Percentiles rank a stretch among this genome's conserved stretches.
Evolutionary conservation across 148 eudicot genomes (phyloP).

Genomic region (Rhododendron kiyosumense): DNA sequence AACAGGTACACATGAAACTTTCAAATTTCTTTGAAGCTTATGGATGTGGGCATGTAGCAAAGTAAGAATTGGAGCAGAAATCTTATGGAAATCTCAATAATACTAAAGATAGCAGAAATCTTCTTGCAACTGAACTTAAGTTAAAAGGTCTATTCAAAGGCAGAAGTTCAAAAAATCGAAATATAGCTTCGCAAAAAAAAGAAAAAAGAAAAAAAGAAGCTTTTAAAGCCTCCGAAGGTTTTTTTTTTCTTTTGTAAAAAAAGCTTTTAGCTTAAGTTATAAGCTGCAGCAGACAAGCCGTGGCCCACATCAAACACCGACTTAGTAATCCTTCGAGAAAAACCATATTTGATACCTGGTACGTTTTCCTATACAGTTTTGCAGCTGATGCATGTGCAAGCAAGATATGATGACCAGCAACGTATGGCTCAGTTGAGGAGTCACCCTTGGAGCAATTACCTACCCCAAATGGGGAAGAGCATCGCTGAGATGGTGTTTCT

Average conservation of each 20-base stretch:
- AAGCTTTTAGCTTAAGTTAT: neutral
- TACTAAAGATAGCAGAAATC: no score
- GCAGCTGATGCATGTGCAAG: slow-evolving; percentile 58
- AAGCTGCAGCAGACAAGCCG: neutral
- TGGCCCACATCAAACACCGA: no score
- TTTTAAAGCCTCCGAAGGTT: no score
- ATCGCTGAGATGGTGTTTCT: slow-evolving; percentile 29
- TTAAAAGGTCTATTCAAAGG: no score
- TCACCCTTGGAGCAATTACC: slow-evolving; percentile 34
- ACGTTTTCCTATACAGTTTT: slow-evolving; percentile 37
- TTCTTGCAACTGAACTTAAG: neutral
- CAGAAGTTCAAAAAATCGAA: no score
- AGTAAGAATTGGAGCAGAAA: neutral
- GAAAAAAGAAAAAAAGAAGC: no score
- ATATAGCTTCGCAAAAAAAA: no score
- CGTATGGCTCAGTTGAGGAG: slow-evolving; percentile 47
- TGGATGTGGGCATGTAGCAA: neutral
- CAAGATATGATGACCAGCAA: slow-evolving; percentile 43
- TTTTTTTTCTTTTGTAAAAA: no score
- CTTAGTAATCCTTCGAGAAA: neutral
- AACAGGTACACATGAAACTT: no score
- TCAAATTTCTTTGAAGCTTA: no score
- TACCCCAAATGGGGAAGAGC: slow-evolving; percentile 30
- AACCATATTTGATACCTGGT: slow-evolving; percentile 36
- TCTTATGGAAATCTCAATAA: neutral